These are phyloP conservation scores for Kluyveromyces sp. DNA, from an alignment of 1,139 yeast genomes.

Conservation along the genomic window DNA sequence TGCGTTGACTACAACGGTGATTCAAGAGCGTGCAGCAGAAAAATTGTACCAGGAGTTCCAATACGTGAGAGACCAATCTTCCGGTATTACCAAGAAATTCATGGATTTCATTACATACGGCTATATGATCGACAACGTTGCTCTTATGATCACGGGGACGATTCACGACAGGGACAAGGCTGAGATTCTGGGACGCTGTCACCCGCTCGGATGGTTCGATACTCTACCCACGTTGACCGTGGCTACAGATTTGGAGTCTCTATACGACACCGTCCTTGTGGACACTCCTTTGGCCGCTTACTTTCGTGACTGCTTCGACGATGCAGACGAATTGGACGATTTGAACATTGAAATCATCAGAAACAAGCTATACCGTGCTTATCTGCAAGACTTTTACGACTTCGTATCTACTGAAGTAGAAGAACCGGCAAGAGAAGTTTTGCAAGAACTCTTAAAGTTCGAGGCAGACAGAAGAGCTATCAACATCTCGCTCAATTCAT, in stretches of 20 bases:
- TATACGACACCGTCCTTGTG: conserved; percentile 88
- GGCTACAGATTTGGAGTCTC: conserved; percentile 87
- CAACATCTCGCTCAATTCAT: conserved; percentile 83
- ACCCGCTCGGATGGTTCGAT: conserved; percentile 98
- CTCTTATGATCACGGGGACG: conserved; percentile 93
- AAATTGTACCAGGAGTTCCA: conserved; percentile 79
- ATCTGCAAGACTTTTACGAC: conserved; percentile 75
- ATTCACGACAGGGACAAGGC: conserved; percentile 87
- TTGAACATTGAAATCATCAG: conserved; percentile 91
- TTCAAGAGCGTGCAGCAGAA: conserved; percentile 70
- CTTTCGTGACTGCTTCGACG: conserved; percentile 73
- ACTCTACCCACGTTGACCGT: conserved; percentile 91
- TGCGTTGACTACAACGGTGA: conserved; percentile 63
- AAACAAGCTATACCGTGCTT: conserved; percentile 86
- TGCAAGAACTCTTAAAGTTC: conserved; percentile 69
- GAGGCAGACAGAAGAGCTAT: conserved; percentile 95
- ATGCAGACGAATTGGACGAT: conserved; percentile 94
- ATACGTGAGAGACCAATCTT: conserved; percentile 76
- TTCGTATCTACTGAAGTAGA: conserved; percentile 57
- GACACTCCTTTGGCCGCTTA: conserved; percentile 98
- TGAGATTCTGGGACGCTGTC: conserved; percentile 83
- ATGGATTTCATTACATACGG: conserved; percentile 91
- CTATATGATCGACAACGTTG: conserved; percentile 97
- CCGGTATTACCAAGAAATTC: conserved; percentile 70
- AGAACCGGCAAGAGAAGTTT: conserved; percentile 73